Evolutionary conservation across 129 eudicot genomes (phyloP), one percentile per base, ranked within the genome.

Genomic region (Mikania micrantha): DNA sequence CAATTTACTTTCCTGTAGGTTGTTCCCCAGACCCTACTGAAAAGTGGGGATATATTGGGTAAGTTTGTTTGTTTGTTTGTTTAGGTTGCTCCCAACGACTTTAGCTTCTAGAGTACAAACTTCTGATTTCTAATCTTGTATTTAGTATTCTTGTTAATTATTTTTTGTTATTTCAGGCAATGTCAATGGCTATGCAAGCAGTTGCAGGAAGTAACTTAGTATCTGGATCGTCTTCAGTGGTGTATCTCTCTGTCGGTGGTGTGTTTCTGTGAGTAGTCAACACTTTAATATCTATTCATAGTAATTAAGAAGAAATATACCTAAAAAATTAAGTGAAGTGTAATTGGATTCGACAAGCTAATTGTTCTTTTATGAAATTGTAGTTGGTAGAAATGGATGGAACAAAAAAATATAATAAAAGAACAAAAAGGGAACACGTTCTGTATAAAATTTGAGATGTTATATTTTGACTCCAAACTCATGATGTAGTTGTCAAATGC

Each of bases 211-310:
- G 83, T 71, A 64, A 64, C 22, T 28, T 73, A 31, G 74, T 87
- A 31, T 59, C 85, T 54, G 86, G 80, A 41, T 70, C 78, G 47
- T 70, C 78, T 61, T 75, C 57, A 68, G 83, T 74, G 65, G 59
- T 84, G 64, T 87, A 80, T 76, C 95, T 90, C 21, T 90, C 97
- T 73, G 88, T 90, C 62, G 97, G 97, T 60, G 91, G 97, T 32
- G 78, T 84, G 64, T 78, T 90, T 65, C 70, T 90, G 97, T 90
- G 68, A 86, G 95, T 87, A 66, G 67, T 36, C 65, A 60, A 66
- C 60, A 52, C 84, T 71, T 74, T 9, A 74, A 40, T 27, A 57
- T 56, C 24, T 38, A 52, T 48, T 40, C 44, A 36, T 11, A 24
- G 38, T 47, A 53, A 35, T n/a, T 38, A 38, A 48, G 52, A 72